Percentiles rank a stretch among this genome's conserved stretches.
Conservation (phyloP, 768 basidiomycete genomes). For the Auricularia sp. region DNA sequence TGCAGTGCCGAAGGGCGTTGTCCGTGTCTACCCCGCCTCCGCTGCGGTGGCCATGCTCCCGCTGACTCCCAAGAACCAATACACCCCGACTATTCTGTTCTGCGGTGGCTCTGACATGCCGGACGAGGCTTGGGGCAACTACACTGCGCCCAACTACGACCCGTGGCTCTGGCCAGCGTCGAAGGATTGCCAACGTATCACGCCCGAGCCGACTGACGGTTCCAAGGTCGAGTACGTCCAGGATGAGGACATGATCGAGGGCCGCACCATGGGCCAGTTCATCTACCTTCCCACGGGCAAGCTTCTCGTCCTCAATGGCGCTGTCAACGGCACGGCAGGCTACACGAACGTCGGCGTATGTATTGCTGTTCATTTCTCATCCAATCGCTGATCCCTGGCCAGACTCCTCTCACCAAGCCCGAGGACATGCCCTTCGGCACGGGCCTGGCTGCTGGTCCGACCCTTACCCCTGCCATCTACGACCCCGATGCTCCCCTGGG, state of each 20-base stretch:
- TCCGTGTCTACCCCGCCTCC: conserved; percentile 82
- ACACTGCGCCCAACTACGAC: conserved; percentile 60
- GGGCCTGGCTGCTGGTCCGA: conserved; percentile 72
- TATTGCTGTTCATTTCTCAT: background rate
- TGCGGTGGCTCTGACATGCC: conserved; percentile 84
- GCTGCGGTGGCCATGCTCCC: conserved; percentile 87
- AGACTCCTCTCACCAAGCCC: conserved; percentile 25
- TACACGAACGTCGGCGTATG: conserved; percentile 41
- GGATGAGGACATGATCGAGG: conserved; percentile 67
- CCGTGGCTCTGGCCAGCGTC: conserved; percentile 67
- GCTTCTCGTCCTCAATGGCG: conserved; percentile 78
- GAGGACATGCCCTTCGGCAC: conserved; percentile 56
- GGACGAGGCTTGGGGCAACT: conserved; percentile 65
- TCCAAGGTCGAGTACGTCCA: conserved; percentile 48
- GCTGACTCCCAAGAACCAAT: conserved; percentile 81
- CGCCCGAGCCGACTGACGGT: conserved; percentile 71
- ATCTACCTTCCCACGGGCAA: conserved; percentile 72
- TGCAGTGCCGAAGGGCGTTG: conserved; percentile 52
- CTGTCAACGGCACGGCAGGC: conserved; percentile 77
- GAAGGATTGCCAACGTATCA: conserved; percentile 69
- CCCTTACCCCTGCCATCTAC: conserved; percentile 74
- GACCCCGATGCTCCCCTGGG: conserved; percentile 66
- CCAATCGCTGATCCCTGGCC: background rate
- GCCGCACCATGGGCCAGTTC: conserved; percentile 88
- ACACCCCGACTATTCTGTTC: conserved; percentile 75